Conservation (phyloP, 2,329 filamentous ascomycete species). For the Colletotrichum agaves region DNA sequence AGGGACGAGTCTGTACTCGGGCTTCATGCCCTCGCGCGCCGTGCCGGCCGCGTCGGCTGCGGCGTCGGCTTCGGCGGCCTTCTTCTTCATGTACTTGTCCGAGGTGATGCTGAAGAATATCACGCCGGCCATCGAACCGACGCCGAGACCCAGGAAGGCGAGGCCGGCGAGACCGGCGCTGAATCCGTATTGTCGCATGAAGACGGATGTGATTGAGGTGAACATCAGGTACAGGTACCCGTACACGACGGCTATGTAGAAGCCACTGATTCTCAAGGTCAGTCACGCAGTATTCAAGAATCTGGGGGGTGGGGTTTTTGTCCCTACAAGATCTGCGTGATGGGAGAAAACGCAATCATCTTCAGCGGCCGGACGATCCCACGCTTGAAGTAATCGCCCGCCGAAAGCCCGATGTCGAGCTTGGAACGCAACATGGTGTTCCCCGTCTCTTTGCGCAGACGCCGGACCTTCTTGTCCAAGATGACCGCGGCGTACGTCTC, state of each 20-base stretch:
- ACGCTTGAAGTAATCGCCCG: slow-evolving; percentile 53
- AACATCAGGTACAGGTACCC: slow-evolving; percentile 63
- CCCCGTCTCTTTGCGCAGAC: slow-evolving; percentile 62
- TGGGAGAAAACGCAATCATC: slow-evolving; percentile 58
- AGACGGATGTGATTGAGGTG: slow-evolving; percentile 60
- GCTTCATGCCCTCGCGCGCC: slow-evolving; percentile 30
- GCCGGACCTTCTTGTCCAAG: slow-evolving; percentile 53
- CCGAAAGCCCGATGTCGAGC: slow-evolving; percentile 57
- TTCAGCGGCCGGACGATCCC: slow-evolving; percentile 60
- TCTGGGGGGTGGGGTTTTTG: neutral
- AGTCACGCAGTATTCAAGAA: slow-evolving; percentile 40
- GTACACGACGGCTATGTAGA: slow-evolving; percentile 57
- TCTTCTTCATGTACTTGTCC: slow-evolving; percentile 30
- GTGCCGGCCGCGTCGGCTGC: slow-evolving; percentile 10
- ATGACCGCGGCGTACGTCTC: slow-evolving; percentile 63
- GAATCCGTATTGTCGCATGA: slow-evolving; percentile 52
- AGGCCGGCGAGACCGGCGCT: slow-evolving; percentile 41
- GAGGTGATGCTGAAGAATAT: slow-evolving; percentile 30
- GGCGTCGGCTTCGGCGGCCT: slow-evolving; percentile 27
- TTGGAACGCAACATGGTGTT: slow-evolving; percentile 65
- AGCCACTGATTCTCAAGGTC: neutral
- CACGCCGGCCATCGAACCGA: slow-evolving; percentile 34
- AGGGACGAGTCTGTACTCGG: slow-evolving; percentile 40
- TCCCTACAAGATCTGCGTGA: slow-evolving; percentile 51
- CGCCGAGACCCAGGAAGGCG: slow-evolving; percentile 33